Evolutionary conservation across 192 early-diverging fungal species (phyloP), one percentile per base, ranked within the genome.

Genomic region (Linnemannia schmuckeri): DNA sequence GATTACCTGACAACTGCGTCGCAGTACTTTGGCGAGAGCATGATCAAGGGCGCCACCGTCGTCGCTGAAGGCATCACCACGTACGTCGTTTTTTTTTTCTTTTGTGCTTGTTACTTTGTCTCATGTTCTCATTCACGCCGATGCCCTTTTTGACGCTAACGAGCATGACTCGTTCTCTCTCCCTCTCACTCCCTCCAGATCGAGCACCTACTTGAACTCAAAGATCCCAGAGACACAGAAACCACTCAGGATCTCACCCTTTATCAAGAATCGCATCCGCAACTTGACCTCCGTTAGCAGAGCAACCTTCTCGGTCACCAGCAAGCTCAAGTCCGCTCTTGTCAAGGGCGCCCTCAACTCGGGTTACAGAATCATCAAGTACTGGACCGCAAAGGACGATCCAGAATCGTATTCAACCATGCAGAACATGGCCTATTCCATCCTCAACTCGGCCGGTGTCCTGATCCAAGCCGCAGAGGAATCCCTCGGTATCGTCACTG

Each of bases 221-320:
- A 86, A 70, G 79, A 74, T 86, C 61, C 79, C 83, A 41, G 83
- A 86, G 47, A 86, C 61, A 24, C 78, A 80, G 40, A 86, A 81
- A 6, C 83, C 83, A 6, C 75, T 86, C 54, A 76, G 44, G 44
- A 86, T 86, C 71, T 86, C 83, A 10, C 83, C 83, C 5, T 77
- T 86, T 46, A 86, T 86, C 75, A 86, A 77, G 75, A 86, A 86
- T 27, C 78, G 83, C 20, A 80, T 86, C 46, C 78, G 83, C 1
- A 86, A 86, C 54, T 18, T 86, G 40, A 77, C 78, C 70, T 61
- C 74, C 46, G 78, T 77, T 20, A 75, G 72, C 61, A 75, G 83
- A 12, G 27, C 12, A 18, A 80, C 78, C 49, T 81, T 86, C 27
- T 74, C 75, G 1, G 27, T 86, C 44, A 86, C 83, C 35, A 76